phyloP scores from a whole-genome alignment of 305 asterid species.

The Solanum chacoense region DNA sequence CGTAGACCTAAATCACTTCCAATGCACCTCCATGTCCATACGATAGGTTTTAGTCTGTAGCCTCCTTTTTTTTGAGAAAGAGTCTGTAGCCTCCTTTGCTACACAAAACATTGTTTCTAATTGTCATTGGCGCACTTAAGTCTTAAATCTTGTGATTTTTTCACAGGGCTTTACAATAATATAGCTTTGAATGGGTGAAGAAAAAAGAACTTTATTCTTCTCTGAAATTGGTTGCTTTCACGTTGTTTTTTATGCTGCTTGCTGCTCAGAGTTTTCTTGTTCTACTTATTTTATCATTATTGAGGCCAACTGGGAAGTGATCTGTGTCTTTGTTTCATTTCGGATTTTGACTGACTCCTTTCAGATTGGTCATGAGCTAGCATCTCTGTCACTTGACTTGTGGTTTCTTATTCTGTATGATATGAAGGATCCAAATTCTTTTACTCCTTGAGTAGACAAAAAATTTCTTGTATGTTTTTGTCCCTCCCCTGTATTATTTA shows the following conservation, averaged over 20 bases:
- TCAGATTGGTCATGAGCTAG: background rate
- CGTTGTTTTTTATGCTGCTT: background rate
- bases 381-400: background rate
- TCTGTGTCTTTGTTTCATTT: background rate
- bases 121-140: background rate
- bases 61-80: no score
- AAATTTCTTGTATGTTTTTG: background rate
- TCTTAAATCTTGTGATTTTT: background rate
- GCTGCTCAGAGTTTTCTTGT: background rate
- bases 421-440: background rate
- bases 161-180: background rate
- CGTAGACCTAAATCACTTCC: background rate
- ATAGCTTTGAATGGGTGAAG: background rate
- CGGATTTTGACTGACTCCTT: background rate
- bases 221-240: background rate
- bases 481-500: background rate
- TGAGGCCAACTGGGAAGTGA: background rate
- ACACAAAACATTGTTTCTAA: background rate
- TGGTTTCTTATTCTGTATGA: background rate
- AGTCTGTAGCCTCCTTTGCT: background rate
- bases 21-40: background rate
- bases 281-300: background rate
- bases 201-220: background rate
- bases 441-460: background rate
- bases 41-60: background rate